Evolutionary conservation across 129 eudicot genomes (phyloP).

Genomic region (Rutidosis leptorrhynchoides): DNA sequence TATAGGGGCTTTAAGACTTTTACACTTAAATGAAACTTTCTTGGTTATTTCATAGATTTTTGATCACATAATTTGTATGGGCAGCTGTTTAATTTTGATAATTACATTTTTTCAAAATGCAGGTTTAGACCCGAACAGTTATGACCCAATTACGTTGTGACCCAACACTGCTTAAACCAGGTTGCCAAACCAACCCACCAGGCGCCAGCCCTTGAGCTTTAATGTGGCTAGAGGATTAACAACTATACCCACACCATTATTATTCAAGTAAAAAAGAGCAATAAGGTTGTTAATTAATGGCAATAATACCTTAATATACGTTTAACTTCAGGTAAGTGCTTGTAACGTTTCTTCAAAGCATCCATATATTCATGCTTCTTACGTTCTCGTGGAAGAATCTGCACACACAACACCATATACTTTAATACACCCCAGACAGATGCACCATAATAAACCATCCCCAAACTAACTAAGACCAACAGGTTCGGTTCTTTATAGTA

Average conservation of each 20-base stretch:
- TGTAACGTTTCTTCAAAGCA: slow-evolving; percentile 88
- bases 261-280: background rate
- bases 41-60: too few relatives aligned
- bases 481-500: background rate
- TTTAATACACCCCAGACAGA: background rate
- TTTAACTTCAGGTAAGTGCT: slow-evolving; percentile 92
- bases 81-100: too few relatives aligned
- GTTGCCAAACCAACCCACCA: too few relatives aligned
- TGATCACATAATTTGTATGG: too few relatives aligned
- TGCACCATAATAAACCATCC: slow-evolving; percentile 1
- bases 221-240: background rate
- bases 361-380: slow-evolving; percentile 81
- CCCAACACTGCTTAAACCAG: too few relatives aligned
- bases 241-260: background rate
- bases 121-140: too few relatives aligned
- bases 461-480: background rate
- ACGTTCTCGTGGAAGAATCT: slow-evolving; percentile 94
- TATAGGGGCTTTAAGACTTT: too few relatives aligned
- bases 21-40: too few relatives aligned
- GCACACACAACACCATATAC: slow-evolving; percentile 20
- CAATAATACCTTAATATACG: slow-evolving; percentile 82
- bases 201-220: too few relatives aligned
- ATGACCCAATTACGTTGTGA: too few relatives aligned
- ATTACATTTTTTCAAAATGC: too few relatives aligned
- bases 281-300: background rate